Base-by-base conservation (phyloP, 2,329 filamentous ascomycete genomes). In the Monilinia polystroma region DNA sequence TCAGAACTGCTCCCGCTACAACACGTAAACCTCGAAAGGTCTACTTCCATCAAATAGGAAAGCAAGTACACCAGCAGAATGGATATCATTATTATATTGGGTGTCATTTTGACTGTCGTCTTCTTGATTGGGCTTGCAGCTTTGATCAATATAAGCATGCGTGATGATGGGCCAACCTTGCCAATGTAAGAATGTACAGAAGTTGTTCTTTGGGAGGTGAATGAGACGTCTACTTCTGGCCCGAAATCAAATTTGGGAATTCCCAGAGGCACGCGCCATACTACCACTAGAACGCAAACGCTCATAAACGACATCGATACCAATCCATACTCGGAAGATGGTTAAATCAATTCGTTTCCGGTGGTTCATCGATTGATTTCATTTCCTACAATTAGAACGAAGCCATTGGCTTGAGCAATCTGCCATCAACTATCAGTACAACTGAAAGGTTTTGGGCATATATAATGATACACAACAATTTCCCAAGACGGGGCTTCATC, bases 121-220 rank as follows among this genome's bases (percentile, higher is more conserved):
- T 35, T 47, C 18, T 6, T 16, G 20, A 59, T 59, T 59, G 43
- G 57, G 3, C 1, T 35, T 11, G 5, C 8, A 32, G 41, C 57
- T n/a, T 16, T 59, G 57, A 59, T 59, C 18, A 49, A 49, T 6
- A 49, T 59, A 23, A 8, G 41, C 18, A 49, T 45, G 45, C 43
- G 49, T 14, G 18, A 60, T 3, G 43, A 60, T 23, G 57, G 57
- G 7, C 43, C 43, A 23, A 10, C 43, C 35, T 35, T 49, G 14
- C 20, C 43, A 29, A 43, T 23, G 14, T 60, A 38, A 60, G 43
- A 49, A 60, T 16, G 12, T 35, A 49, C 32, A 12, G 43, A n/a
- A 38, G 4, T 6, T 5, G 2, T 60, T 59, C 14, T n/a, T 47
- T 23, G 41, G 5, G 20, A 12, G 32, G 4, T 32, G 47, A 20